These are phyloP conservation scores for Candolleomyces efflorescens DNA, from an alignment of 768 basidiomycete genomes.

Conservation along the genomic window DNA sequence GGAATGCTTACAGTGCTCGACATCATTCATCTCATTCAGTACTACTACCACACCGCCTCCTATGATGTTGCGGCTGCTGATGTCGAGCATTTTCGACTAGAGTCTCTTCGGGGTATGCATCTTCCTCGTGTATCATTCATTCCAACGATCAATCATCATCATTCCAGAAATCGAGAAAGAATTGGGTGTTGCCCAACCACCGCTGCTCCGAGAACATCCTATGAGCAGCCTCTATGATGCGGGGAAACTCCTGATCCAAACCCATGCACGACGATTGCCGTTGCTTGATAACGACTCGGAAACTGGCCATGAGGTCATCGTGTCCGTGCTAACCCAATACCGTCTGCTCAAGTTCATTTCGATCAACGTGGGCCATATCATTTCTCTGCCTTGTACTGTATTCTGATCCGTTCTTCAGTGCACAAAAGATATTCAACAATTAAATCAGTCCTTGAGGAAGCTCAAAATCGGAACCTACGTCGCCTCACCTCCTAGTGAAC, in stretches of 20 bases:
- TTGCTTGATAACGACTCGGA: constrained; percentile 91
- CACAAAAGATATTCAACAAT: constrained; percentile 73
- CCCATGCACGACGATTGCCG: constrained; percentile 91
- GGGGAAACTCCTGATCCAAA: constrained; percentile 84
- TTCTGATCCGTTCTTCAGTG: constrained; percentile 48
- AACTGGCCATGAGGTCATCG: constrained; percentile 93
- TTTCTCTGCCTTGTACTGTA: constrained; percentile 8
- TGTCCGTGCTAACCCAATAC: constrained; percentile 96
- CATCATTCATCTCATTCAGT: constrained; percentile 98
- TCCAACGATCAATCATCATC: constrained; percentile 6
- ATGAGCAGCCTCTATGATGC: constrained; percentile 86
- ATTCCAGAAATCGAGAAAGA: constrained; percentile 85
- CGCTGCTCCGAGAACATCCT: constrained; percentile 86
- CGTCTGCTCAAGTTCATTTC: constrained; percentile 97
- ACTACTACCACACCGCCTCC: constrained; percentile 84
- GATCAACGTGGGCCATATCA: constrained; percentile 71
- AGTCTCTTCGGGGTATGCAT: constrained; percentile 77
- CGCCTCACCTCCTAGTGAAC: constrained; percentile 43
- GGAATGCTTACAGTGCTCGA: constrained; percentile 99
- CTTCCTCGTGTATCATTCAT: constrained; percentile 3
- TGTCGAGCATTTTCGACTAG: constrained; percentile 88
- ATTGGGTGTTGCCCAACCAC: constrained; percentile 89
- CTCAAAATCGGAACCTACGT: constrained; percentile 96
- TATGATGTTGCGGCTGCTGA: constrained; percentile 85
- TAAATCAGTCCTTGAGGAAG: constrained; percentile 76